phyloP scores from a whole-genome alignment of 441 rosid species.

The Pelargonium fulgidum region DNA sequence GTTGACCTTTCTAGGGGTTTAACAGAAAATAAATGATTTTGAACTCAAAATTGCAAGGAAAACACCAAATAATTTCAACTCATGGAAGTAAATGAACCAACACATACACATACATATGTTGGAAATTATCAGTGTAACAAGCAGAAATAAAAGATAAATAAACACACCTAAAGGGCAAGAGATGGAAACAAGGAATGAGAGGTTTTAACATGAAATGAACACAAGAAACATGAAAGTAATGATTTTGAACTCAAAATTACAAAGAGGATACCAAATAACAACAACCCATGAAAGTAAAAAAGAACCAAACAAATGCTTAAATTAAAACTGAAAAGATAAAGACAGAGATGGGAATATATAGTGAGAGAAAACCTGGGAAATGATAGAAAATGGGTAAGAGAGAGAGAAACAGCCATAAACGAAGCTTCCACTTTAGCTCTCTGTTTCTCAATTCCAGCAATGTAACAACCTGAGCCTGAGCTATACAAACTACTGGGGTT shows the following conservation, averaged over 20 bases:
- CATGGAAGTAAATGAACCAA: slow-evolving; percentile 3
- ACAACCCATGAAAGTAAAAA: too few species aligned
- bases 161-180: not conserved
- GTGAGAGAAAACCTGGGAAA: slow-evolving; percentile 52
- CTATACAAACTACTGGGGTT: slow-evolving; percentile 4
- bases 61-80: slow-evolving; percentile 1
- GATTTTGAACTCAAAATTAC: too few species aligned
- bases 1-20: slow-evolving; percentile 1
- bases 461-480: slow-evolving; percentile 3
- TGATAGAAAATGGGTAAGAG: slow-evolving; percentile 49
- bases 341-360: slow-evolving; percentile 2
- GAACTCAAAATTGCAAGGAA: not conserved
- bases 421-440: slow-evolving; percentile 8
- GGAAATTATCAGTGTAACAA: not conserved
- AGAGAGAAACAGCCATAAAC: slow-evolving; percentile 50
- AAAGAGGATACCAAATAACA: too few species aligned
- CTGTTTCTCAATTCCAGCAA: not conserved
- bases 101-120: not conserved
- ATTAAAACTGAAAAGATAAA: too few species aligned
- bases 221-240: too few species aligned
- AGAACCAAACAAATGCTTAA: not conserved
- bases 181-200: too few species aligned
- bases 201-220: too few species aligned
- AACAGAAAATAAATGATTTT: not conserved
- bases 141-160: not conserved